Conservation (phyloP, 768 basidiomycete genomes). For the Epithele typhae region DNA sequence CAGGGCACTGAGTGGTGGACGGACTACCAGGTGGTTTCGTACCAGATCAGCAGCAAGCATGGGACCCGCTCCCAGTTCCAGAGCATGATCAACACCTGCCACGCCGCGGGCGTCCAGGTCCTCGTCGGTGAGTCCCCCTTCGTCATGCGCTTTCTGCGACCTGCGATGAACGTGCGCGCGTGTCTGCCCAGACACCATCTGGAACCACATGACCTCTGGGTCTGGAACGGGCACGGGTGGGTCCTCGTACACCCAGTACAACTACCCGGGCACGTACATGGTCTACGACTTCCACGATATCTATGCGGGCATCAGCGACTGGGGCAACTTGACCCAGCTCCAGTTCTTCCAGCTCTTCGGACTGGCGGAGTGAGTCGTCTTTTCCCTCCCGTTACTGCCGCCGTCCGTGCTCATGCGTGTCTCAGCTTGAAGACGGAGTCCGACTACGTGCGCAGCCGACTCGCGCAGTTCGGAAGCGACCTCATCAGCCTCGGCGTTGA, state of each 20-base stretch:
- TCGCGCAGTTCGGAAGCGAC: conserved; percentile 58
- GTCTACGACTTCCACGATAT: conserved; percentile 57
- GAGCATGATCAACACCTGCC: conserved; percentile 37
- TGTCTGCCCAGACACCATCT: conserved; percentile 44
- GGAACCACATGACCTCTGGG: conserved; percentile 61
- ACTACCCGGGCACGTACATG: conserved; percentile 27
- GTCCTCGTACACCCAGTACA: conserved; percentile 49
- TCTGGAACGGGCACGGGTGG: conserved; percentile 47
- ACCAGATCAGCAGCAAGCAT: conserved; percentile 60
- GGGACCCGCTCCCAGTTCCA: conserved; percentile 50
- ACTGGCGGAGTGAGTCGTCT: conserved; percentile 35
- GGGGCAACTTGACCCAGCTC: conserved; percentile 46
- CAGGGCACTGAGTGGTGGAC: conserved; percentile 67
- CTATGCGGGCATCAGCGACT: conserved; percentile 56
- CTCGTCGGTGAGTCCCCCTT: conserved; percentile 29
- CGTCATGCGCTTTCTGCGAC: neutral
- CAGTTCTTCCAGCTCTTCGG: conserved; percentile 33
- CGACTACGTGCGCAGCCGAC: conserved; percentile 46
- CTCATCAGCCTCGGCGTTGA: conserved; percentile 58
- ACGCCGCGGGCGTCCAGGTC: conserved; percentile 34
- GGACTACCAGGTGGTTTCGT: conserved; percentile 67
- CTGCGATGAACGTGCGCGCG: conserved; percentile 12
- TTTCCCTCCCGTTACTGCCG: no score
- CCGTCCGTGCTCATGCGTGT: neutral
- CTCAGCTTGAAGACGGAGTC: conserved; percentile 58